These are phyloP conservation scores for Cryptosporidium canis DNA, from an alignment of 169 alveolate genomes.

Conservation along the genomic window DNA sequence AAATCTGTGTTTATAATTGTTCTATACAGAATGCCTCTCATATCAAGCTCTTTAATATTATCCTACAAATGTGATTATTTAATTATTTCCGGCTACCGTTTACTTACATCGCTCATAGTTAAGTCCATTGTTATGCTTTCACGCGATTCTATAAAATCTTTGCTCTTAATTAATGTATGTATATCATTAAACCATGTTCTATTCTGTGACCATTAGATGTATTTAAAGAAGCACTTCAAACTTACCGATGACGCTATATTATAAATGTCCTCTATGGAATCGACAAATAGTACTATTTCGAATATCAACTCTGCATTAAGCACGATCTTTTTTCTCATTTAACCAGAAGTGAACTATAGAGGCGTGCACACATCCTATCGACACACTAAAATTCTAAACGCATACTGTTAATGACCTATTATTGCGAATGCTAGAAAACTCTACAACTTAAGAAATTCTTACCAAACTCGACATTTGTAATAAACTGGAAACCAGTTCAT, in stretches of 20 bases:
- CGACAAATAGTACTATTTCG: neutral
- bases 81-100: neutral
- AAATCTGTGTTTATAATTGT: neutral
- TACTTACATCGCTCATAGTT: neutral
- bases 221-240: neutral
- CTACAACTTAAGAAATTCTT: too few relatives aligned
- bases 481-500: too few relatives aligned
- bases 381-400: too few relatives aligned
- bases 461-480: too few relatives aligned
- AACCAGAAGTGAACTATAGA: too few relatives aligned
- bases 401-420: too few relatives aligned
- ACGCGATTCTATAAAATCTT: neutral
- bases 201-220: neutral
- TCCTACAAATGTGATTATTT: neutral
- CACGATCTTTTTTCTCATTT: too few relatives aligned
- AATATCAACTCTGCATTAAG: too few relatives aligned
- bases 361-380: too few relatives aligned
- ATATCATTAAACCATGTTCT: neutral
- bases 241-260: neutral
- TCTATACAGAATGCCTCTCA: neutral
- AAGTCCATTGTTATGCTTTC: neutral
- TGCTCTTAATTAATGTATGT: neutral
- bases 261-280: slow-evolving; percentile 10
- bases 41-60: neutral
- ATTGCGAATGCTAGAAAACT: too few relatives aligned